Evolutionary conservation across 352 stramenopile species (phyloP).

Genomic region (Phytophthora rubi): DNA sequence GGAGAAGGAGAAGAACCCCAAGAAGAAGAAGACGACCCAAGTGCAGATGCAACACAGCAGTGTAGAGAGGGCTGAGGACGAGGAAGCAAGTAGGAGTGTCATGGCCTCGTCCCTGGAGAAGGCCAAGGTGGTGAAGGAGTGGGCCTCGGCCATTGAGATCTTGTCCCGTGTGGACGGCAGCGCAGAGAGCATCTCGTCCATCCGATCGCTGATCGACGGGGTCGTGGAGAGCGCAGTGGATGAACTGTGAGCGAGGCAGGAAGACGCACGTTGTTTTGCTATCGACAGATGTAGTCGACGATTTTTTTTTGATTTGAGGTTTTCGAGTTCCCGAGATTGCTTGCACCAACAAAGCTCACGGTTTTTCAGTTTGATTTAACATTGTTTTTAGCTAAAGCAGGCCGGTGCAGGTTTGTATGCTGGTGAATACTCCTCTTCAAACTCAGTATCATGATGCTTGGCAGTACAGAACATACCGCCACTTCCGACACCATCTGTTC

Average conservation of each 20-base stretch:
- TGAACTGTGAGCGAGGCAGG: constrained; percentile 20
- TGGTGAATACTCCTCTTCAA: too few species aligned
- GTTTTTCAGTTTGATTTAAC: not conserved
- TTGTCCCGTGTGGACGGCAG: constrained; percentile 38
- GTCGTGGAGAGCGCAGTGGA: constrained; percentile 26
- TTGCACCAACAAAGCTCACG: not conserved
- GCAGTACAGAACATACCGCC: too few species aligned
- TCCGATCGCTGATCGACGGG: constrained; percentile 28
- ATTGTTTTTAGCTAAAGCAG: too few species aligned
- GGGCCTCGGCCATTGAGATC: constrained; percentile 37
- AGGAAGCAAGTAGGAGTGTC: not conserved
- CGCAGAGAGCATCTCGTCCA: constrained; percentile 28
- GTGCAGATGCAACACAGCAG: not conserved
- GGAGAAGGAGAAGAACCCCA: constrained; percentile 3
- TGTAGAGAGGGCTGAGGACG: not conserved
- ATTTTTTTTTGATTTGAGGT: constrained; percentile 7
- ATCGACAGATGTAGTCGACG: not conserved
- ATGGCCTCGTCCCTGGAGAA: constrained; percentile 27
- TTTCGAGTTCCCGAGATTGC: not conserved
- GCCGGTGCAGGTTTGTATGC: too few species aligned
- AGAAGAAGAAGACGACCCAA: constrained; percentile 23
- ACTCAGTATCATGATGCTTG: too few species aligned
- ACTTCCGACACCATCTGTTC: too few species aligned
- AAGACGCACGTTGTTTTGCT: not conserved
- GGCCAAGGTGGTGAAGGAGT: constrained; percentile 38